Percentiles rank a stretch among this genome's conserved stretches.
Conservation (phyloP, 2,329 filamentous ascomycete species). For the Phaeosphaeriaceae sp. region DNA sequence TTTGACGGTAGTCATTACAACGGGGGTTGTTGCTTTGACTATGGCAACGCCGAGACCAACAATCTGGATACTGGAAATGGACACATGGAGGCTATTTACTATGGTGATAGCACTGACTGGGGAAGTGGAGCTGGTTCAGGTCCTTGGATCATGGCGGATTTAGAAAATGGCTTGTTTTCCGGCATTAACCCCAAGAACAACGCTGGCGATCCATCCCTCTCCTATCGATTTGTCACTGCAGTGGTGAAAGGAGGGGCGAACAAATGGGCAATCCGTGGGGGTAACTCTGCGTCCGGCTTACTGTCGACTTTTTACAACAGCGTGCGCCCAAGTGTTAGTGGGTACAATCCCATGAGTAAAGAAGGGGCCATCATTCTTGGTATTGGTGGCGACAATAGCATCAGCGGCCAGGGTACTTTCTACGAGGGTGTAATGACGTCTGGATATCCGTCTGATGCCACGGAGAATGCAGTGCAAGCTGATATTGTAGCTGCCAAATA, state of each 20-base stretch:
- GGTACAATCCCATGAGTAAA: slow-evolving; percentile 68
- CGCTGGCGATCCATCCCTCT: slow-evolving; percentile 59
- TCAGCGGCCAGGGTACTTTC: slow-evolving; percentile 65
- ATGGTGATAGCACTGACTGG: slow-evolving; percentile 61
- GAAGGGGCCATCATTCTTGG: slow-evolving; percentile 72
- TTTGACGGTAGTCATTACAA: slow-evolving; percentile 68
- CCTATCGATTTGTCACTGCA: slow-evolving; percentile 63
- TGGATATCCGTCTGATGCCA: slow-evolving; percentile 66
- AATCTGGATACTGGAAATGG: slow-evolving; percentile 61
- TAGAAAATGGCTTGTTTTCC: slow-evolving; percentile 71
- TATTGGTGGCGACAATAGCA: slow-evolving; percentile 72
- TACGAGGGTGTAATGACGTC: slow-evolving; percentile 71
- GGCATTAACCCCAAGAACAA: slow-evolving; percentile 58
- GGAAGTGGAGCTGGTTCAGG: slow-evolving; percentile 64
- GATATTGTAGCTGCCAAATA: slow-evolving; percentile 67
- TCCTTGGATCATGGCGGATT: slow-evolving; percentile 73
- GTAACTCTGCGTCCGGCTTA: slow-evolving; percentile 60
- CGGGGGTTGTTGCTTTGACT: slow-evolving; percentile 58
- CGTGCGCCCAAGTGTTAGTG: slow-evolving; percentile 56
- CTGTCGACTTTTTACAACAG: slow-evolving; percentile 67
- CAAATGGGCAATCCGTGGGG: slow-evolving; percentile 66
- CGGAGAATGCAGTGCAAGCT: slow-evolving; percentile 64
- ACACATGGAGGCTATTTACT: slow-evolving; percentile 75
- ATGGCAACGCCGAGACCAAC: slow-evolving; percentile 52
- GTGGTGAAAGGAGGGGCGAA: slow-evolving; percentile 63